A percentile compares a stretch with the other conserved stretches of the same genome.
These are phyloP conservation scores for Colletotrichum sojae DNA, from an alignment of 2,329 filamentous ascomycete genomes.

Conservation along the genomic window DNA sequence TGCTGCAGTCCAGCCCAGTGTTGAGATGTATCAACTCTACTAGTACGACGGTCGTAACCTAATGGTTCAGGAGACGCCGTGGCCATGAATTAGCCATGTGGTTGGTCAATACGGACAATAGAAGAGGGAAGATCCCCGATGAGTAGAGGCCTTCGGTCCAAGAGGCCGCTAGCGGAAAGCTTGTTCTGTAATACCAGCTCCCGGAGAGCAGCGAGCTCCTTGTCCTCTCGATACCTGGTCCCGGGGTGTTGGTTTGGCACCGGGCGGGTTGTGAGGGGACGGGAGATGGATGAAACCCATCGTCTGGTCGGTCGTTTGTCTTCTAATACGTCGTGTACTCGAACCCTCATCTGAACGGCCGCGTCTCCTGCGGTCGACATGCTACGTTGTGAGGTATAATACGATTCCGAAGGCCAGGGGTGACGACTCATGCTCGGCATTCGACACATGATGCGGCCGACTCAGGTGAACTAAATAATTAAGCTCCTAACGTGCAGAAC, in stretches of 20 bases:
- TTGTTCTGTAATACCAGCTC: neutral
- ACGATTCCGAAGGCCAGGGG: neutral
- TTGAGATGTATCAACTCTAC: too few relatives aligned
- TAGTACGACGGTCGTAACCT: too few relatives aligned
- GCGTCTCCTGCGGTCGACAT: neutral
- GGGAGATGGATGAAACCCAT: constrained; percentile 5
- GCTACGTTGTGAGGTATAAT: neutral
- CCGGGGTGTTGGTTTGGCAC: neutral
- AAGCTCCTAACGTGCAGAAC: neutral
- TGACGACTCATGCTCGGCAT: neutral
- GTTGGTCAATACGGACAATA: too few relatives aligned
- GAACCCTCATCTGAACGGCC: neutral
- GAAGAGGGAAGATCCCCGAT: too few relatives aligned
- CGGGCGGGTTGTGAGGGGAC: neutral
- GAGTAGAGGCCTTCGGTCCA: too few relatives aligned
- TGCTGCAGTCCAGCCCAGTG: too few relatives aligned
- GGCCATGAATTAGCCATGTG: too few relatives aligned
- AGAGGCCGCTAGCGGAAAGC: constrained; percentile 8
- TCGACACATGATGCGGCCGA: neutral
- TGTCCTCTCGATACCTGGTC: neutral
- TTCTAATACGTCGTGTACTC: too few relatives aligned
- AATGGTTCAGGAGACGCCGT: too few relatives aligned
- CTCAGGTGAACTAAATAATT: neutral
- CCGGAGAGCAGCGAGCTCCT: neutral
- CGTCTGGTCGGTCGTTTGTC: constrained; percentile 3